Percentiles rank a stretch among this genome's conserved stretches.
Evolutionary conservation across 2,329 filamentous ascomycete genomes (phyloP).

Genomic region (Colletotrichum aenigma): DNA sequence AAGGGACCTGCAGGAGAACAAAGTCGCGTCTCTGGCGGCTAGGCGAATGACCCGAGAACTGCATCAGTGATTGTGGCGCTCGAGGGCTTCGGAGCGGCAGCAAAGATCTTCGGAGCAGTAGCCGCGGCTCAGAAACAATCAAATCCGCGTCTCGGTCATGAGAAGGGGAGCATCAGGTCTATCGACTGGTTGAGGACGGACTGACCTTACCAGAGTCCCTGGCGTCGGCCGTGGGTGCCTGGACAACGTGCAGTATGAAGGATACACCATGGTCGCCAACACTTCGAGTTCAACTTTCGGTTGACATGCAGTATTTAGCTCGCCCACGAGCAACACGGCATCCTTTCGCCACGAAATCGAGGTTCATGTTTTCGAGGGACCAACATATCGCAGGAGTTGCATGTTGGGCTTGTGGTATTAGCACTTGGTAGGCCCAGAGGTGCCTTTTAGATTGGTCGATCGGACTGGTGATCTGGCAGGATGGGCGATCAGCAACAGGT

Average conservation of each 20-base stretch:
- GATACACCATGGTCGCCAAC: neutral
- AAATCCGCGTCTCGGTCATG: neutral
- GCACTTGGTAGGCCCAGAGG: neutral
- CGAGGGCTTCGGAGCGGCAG: neutral
- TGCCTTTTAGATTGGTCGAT: neutral
- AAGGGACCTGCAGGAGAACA: too few species aligned
- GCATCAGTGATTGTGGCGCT: neutral
- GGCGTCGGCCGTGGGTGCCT: too few species aligned
- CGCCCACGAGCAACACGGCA: neutral
- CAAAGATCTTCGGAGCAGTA: neutral
- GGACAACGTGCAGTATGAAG: neutral
- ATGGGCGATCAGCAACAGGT: neutral
- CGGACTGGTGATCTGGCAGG: neutral
- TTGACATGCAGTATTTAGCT: neutral
- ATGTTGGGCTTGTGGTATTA: neutral
- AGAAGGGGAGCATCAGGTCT: neutral
- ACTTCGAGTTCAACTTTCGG: neutral
- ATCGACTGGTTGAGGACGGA: neutral
- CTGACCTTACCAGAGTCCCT: neutral
- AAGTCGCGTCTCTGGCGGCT: neutral
- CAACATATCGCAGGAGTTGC: neutral
- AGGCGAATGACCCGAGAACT: neutral
- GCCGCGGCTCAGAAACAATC: neutral
- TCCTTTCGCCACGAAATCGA: neutral
- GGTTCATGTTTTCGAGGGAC: neutral